Base-by-base conservation (phyloP, 1,284 basidiomycete genomes). In the Sphaerobolus stellatus region DNA sequence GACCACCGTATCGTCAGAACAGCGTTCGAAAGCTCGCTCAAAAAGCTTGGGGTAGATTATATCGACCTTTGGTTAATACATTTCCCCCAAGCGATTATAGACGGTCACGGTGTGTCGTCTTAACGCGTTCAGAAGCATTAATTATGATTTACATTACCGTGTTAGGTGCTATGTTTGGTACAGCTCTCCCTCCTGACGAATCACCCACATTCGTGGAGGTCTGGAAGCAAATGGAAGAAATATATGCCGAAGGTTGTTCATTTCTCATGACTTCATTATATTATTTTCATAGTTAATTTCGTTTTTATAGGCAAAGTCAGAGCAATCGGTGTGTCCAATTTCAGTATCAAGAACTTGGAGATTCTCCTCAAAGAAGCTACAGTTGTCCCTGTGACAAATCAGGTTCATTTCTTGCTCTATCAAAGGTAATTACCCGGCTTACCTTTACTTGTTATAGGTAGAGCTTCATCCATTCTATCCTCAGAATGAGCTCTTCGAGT, bases 1-100 rank as follows among this genome's bases (percentile, higher is more conserved):
- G 63, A 66, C 33, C 82, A 82, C 66, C 74, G 77, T 61, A 64
- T 70, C 58, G 79, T 81, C 25, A 68, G 72, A 52, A 71, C 81
- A 63, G 77, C 74, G 25, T 72, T 88, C 57, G 77, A 83, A 57
- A 66, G 68, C 44, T 86, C 83, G 4, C 69, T 89, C 54, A 65
- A 72, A 64, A 83, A 83, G 68, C 75, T 94, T 5, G 76, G 77
- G 30, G 50, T 84, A 41, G 77, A 84, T 51, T 83, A 90, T 54
- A 88, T 94, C 52, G 89, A 91, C 68, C 71, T 89, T 33, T 93
- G 84, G 71, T 75, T 94, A 48, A 78, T 94, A 56, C 92, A 94
- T 67, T 47, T 13, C 25, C 29, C 7, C 29, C n/a, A n/a, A n/a
- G n/a, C n/a, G n/a, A n/a, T n/a, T n/a, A n/a, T 59, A n/a, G n/a